Evolutionary conservation across 176 grass and related monocot genomes (phyloP), one percentile per base, ranked within the genome.

Genomic region (Guadua angustifolia): DNA sequence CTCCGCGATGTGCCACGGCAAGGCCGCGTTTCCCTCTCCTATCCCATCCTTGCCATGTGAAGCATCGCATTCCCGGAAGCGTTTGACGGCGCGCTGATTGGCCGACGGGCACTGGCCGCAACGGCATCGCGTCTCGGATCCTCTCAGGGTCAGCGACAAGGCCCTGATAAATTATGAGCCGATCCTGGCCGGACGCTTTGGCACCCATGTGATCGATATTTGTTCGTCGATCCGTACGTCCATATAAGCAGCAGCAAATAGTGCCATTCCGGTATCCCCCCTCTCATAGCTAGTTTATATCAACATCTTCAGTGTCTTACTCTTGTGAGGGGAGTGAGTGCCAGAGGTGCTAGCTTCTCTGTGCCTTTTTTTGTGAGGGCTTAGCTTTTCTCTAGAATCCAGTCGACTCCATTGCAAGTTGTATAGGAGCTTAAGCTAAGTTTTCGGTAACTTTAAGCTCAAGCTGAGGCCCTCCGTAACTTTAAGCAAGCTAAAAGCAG

Each of bases 31-130:
- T 24, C 71, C 15, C 60, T 18, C 24, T 19, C 45, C 11, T 2
- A 14, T 55, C 51, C n/a, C n/a, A n/a, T n/a, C n/a, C 18, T n/a
- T 0, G 71, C 26, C 75, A 87, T 65, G 86, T 78, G 86, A 51
- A 16, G 6, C 50, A n/a, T 40, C 56, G 55, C 57, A 6, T 7
- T 56, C 24, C 10, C 21, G 24, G 53, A 65, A 52, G 19, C 74
- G 9, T 60, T 75, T 89, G 88, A 89, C 83, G 56, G 64, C 9
- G 18, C 78, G 88, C 83, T 6, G 63, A 89, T 89, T 82, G 83
- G 87, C 73, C 50, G 38, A 4, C 59, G 25, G 57, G 45, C 70
- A 10, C 47, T 11, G 72, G 53, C 76, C 5, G 50, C 17, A 26
- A 13, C 21, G 44, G 71, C 59, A 52, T 66, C 59, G 46, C 65